Evolutionary conservation across 2,329 filamentous ascomycete genomes (phyloP).

Genomic region (Sclerotinia subarctica): DNA sequence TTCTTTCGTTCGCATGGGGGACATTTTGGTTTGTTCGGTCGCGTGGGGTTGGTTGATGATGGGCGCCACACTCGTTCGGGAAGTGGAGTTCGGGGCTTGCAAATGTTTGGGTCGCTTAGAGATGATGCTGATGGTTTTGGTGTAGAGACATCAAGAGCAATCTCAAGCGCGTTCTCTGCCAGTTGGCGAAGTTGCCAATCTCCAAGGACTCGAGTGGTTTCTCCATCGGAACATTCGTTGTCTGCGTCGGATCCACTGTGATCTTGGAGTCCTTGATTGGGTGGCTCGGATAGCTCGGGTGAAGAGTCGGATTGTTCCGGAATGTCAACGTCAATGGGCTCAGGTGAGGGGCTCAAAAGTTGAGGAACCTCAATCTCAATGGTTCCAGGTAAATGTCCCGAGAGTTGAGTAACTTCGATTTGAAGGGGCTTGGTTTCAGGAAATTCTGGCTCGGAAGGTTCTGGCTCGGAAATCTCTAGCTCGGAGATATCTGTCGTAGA

Average conservation of each 20-base stretch:
- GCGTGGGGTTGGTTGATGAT: neutral
- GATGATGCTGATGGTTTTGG: neutral
- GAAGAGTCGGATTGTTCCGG: neutral
- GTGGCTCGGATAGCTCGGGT: neutral
- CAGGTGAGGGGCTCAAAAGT: neutral
- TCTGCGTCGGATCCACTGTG: slow-evolving; percentile 17
- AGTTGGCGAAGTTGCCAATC: slow-evolving; percentile 13
- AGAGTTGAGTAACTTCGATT: neutral
- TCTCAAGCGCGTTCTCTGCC: slow-evolving; percentile 15
- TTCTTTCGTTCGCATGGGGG: slow-evolving; percentile 18
- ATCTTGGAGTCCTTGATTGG: slow-evolving; percentile 1
- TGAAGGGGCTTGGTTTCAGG: neutral
- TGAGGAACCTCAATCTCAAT: neutral
- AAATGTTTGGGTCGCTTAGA: neutral
- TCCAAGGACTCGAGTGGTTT: neutral
- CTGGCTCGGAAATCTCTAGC: neutral
- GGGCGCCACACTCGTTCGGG: slow-evolving; percentile 11
- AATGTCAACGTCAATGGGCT: neutral
- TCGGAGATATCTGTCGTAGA: neutral
- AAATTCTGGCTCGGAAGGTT: neutral
- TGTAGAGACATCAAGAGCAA: slow-evolving; percentile 1
- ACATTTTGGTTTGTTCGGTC: slow-evolving; percentile 20
- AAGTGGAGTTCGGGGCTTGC: slow-evolving; percentile 10
- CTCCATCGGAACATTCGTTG: slow-evolving; percentile 11
- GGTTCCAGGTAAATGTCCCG: neutral